A percentile compares a stretch with the other conserved stretches of the same genome.
Evolutionary conservation across 257 asterid species (phyloP).

Genomic region (Petunia axillaris): DNA sequence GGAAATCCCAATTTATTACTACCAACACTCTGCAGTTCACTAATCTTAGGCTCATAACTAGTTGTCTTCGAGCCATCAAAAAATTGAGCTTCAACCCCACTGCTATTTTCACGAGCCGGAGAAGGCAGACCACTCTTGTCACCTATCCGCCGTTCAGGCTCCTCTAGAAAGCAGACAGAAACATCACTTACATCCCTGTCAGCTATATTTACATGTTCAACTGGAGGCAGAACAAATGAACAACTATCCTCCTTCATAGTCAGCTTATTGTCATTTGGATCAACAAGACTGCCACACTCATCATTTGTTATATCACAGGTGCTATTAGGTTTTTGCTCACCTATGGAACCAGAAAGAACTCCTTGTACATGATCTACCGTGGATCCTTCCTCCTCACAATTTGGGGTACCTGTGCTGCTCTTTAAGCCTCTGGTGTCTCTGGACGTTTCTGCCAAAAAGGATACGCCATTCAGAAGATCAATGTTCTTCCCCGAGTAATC

Average conservation of each 20-base stretch:
- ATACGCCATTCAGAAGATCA: constrained; percentile 28
- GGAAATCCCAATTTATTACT: constrained; percentile 38
- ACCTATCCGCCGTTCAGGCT: constrained; percentile 24
- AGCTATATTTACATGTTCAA: constrained; percentile 35
- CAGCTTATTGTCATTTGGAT: constrained; percentile 37
- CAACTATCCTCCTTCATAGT: constrained; percentile 34
- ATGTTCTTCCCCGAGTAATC: constrained; percentile 31
- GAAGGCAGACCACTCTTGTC: constrained; percentile 32
- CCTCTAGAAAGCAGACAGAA: constrained; percentile 28
- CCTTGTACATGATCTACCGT: constrained; percentile 27
- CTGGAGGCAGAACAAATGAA: constrained; percentile 45
- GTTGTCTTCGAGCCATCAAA: constrained; percentile 38
- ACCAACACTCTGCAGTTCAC: constrained; percentile 33
- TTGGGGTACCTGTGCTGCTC: constrained; percentile 30
- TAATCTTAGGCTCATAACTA: constrained; percentile 37
- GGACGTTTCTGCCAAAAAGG: constrained; percentile 24
- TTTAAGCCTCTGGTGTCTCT: constrained; percentile 35
- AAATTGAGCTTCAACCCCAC: constrained; percentile 33
- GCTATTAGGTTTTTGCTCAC: constrained; percentile 39
- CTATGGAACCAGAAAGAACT: constrained; percentile 32
- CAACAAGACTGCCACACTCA: constrained; percentile 36
- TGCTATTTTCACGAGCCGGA: constrained; percentile 33
- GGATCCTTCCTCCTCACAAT: constrained; percentile 36
- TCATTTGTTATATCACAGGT: constrained; percentile 28
- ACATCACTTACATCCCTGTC: constrained; percentile 32